Conservation (phyloP, 2,329 filamentous ascomycete species). For the Neofusicoccum parvum region DNA sequence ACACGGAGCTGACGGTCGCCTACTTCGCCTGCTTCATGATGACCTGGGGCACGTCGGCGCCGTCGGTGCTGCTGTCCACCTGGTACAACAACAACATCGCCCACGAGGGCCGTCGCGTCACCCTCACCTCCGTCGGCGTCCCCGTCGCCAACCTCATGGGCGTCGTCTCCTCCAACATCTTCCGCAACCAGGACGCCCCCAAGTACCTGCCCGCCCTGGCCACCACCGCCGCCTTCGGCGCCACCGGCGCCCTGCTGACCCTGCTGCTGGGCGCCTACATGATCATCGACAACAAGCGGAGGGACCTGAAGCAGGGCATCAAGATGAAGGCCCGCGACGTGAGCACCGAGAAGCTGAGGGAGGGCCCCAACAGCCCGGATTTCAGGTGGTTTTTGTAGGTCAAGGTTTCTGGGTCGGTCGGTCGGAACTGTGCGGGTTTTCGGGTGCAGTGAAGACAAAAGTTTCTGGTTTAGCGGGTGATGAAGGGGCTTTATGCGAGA, state of each 20-base stretch:
- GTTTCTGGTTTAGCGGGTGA: too few relatives aligned
- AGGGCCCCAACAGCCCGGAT: conserved; percentile 46
- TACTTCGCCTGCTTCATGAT: conserved; percentile 82
- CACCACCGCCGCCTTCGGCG: conserved; percentile 67
- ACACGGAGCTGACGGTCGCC: conserved; percentile 63
- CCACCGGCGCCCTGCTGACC: conserved; percentile 58
- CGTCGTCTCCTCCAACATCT: conserved; percentile 62
- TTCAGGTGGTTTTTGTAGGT: conserved; percentile 46
- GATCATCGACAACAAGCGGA: conserved; percentile 64
- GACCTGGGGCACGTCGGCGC: conserved; percentile 77
- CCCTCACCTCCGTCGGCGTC: conserved; percentile 71
- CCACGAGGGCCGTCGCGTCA: conserved; percentile 71
- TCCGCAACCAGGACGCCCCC: conserved; percentile 24
- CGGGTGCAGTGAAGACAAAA: too few relatives aligned
- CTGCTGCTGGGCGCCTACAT: conserved; percentile 63
- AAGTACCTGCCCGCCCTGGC: conserved; percentile 65
- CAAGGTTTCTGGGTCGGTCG: neutral
- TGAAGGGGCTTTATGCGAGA: too few relatives aligned
- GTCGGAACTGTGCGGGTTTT: too few relatives aligned
- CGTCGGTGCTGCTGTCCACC: conserved; percentile 67
- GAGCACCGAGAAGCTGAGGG: conserved; percentile 47
- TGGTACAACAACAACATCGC: conserved; percentile 86
- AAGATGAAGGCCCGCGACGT: conserved; percentile 54
- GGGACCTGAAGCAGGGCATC: conserved; percentile 60
- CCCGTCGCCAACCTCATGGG: conserved; percentile 78